phyloP scores from a whole-genome alignment of 2,329 filamentous ascomycete species.

The Sclerotinia trifoliorum region DNA sequence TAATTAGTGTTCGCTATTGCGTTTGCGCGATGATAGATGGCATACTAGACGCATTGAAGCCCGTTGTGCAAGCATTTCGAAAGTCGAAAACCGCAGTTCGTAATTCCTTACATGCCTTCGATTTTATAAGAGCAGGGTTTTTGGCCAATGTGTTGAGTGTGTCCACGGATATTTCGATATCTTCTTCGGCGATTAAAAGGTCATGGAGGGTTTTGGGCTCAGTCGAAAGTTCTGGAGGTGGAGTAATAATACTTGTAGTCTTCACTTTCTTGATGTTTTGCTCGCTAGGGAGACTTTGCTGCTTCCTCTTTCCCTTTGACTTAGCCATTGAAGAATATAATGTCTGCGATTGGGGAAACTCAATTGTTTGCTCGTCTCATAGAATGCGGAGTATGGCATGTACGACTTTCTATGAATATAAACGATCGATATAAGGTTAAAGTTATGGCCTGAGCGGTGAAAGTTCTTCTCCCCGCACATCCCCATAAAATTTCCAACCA shows the following conservation, averaged over 20 bases:
- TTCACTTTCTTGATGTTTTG: conserved; percentile 45
- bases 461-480: neutral
- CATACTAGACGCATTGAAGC: conserved; percentile 56
- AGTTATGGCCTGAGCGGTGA: conserved; percentile 17
- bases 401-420: neutral
- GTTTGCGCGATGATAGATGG: conserved; percentile 25
- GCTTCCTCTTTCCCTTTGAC: conserved; percentile 49
- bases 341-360: neutral
- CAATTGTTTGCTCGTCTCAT: neutral
- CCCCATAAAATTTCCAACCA: neutral
- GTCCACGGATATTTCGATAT: conserved; percentile 66
- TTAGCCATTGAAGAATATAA: conserved; percentile 43
- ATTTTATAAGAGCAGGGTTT: conserved; percentile 64
- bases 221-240: conserved; percentile 41
- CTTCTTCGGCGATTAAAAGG: conserved; percentile 62
- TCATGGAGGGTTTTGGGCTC: conserved; percentile 53
- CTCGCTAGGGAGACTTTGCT: conserved; percentile 44
- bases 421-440: neutral
- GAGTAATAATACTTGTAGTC: conserved; percentile 39
- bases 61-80: conserved; percentile 65
- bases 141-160: conserved; percentile 58
- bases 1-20: conserved; percentile 23
- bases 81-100: conserved; percentile 68
- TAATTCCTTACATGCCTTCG: conserved; percentile 65
- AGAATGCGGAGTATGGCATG: neutral